Percentiles rank a stretch among this genome's conserved stretches.
Conservation (phyloP, 257 asterid genomes). For the Hygrophila difformis region DNA sequence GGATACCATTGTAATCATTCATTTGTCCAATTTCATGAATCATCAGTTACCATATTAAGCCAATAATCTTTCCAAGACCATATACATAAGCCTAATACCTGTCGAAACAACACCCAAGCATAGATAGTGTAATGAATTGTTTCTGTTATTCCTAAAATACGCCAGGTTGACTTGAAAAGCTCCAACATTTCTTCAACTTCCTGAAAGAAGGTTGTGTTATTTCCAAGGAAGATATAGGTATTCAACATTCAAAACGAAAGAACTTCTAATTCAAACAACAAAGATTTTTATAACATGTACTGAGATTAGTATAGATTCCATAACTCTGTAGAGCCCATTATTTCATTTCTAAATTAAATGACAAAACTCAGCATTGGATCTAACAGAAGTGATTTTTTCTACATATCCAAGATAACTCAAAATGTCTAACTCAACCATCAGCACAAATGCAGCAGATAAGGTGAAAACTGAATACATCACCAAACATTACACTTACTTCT, state of each 20-base stretch:
- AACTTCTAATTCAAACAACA: background rate
- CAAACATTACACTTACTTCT: constrained; percentile 51
- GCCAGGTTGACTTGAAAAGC: constrained; percentile 95
- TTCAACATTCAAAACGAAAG: constrained; percentile 3
- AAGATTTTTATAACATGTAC: too few relatives aligned
- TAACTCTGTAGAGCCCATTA: background rate
- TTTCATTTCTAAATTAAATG: background rate
- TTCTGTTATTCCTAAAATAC: constrained; percentile 87
- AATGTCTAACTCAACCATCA: constrained; percentile 10
- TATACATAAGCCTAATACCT: constrained; percentile 41
- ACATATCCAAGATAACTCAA: background rate
- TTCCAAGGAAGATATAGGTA: constrained; percentile 12
- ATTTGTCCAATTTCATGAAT: constrained; percentile 5
- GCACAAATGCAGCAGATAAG: background rate
- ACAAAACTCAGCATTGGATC: background rate
- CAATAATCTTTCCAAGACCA: constrained; percentile 14
- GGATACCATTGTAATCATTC: constrained; percentile 11
- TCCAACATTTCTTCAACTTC: constrained; percentile 99
- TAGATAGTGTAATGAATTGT: constrained; percentile 85
- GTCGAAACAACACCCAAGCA: constrained; percentile 92
- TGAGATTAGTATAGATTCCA: background rate
- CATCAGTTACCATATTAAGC: background rate
- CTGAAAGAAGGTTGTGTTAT: constrained; percentile 34
- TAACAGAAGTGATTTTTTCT: constrained; percentile 3
- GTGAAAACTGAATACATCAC: constrained; percentile 7